phyloP scores from a whole-genome alignment of 257 asterid genomes.

The Solanum raphanifolium region DNA sequence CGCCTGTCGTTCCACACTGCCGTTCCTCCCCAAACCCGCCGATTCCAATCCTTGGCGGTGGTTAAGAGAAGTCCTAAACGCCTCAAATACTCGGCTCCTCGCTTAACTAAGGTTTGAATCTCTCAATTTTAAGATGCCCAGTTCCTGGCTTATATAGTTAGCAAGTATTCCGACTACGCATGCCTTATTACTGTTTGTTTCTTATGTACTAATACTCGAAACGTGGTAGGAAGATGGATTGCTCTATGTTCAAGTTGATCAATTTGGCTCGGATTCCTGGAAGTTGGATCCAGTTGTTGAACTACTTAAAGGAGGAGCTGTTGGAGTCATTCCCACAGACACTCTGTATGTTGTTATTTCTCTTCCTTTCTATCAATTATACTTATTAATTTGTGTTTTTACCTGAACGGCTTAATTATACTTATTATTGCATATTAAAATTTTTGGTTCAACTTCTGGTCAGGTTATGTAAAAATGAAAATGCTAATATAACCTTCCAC shows the following conservation, averaged over 20 bases:
- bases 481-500: neutral
- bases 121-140: neutral
- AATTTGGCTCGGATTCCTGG: slow-evolving; percentile 76
- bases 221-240: slow-evolving; percentile 45
- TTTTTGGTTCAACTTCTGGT: neutral
- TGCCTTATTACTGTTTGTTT: neutral
- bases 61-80: slow-evolving; percentile 86
- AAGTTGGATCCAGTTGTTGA: slow-evolving; percentile 69
- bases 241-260: slow-evolving; percentile 70
- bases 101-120: slow-evolving; percentile 48
- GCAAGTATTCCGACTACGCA: neutral
- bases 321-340: slow-evolving; percentile 95
- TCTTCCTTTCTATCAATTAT: neutral
- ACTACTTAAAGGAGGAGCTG: slow-evolving; percentile 83
- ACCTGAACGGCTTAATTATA: neutral
- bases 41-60: slow-evolving; percentile 34
- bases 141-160: neutral
- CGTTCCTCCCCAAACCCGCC: slow-evolving; percentile 11
- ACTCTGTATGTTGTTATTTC: slow-evolving; percentile 45
- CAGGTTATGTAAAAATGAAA: neutral
- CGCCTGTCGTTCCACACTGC: slow-evolving; percentile 8
- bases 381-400: neutral
- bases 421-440: neutral
- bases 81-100: slow-evolving; percentile 77
- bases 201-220: neutral